Base-by-base conservation (phyloP, 257 asterid genomes). In the Salvia rosmarinus region DNA sequence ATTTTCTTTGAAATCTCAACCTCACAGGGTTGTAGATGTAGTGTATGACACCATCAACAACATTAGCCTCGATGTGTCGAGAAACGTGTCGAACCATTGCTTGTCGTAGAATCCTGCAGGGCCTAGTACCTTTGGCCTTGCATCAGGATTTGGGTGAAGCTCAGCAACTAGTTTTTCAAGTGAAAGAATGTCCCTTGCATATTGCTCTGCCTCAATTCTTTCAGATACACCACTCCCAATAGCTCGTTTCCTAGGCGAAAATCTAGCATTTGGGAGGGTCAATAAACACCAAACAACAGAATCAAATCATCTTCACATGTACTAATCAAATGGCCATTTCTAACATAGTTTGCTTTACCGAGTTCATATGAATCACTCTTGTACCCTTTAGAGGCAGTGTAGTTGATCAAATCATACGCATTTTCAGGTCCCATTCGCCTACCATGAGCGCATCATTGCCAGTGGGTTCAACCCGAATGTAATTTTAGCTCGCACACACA, bases 381-480 rank as follows among this genome's bases (percentile, higher is more conserved):
- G 90, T 85, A 89, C 77, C 95, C 96, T 75, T 84, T 85, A 0
- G 59, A 40, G 51, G 79, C 76, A 1, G 92, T 85, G 85, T 89
- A 86, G n/a, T 60, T 61, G 85, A 92, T 92, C 68, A 92, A 78
- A 37, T 82, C 87, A 13, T 69, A 62, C 5, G 95, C 95, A 56
- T 92, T 92, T 44, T 67, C 0, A 85, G 20, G 77, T 85, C 25
- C 98, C 96, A 92, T 6, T 82, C 76, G 47, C 96, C 98, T 44
- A 67, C 81, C 88, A 84, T 77, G 14, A 86, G 92, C 1, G 70
- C n/a, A 16, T 66, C 17, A 16, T 66, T 12, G 23, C 39, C 66
- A 92, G 84, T 11, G 96, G 96, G 72, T 92, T 92, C 84, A 91
- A 77, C 34, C 95, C 80, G 73, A 91, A 91, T 23, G 96, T 91